Evolutionary conservation across 2,329 filamentous ascomycete genomes (phyloP).

Genomic region (Colletotrichum horii): DNA sequence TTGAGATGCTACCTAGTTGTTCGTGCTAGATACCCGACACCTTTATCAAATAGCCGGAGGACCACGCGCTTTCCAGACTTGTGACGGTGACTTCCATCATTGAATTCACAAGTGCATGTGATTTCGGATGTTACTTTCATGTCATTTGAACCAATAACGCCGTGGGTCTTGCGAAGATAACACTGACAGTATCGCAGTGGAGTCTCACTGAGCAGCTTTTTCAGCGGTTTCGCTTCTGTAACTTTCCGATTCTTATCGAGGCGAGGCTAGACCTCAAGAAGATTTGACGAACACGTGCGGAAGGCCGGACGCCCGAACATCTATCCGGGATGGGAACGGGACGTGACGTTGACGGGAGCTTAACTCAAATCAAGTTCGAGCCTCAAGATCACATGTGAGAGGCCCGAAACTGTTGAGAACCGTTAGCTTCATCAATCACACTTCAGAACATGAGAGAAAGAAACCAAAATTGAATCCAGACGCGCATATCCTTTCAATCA

Average conservation of each 20-base stretch:
- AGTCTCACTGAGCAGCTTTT: rapidly evolving
- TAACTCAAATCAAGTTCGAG: not conserved
- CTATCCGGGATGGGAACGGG: not conserved
- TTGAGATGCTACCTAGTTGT: not conserved
- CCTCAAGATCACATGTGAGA: not conserved
- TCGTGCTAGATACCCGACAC: not conserved
- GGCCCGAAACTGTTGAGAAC: not conserved
- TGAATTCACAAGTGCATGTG: not conserved
- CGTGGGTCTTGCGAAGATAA: not conserved
- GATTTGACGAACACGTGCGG: not conserved
- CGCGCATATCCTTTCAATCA: not conserved
- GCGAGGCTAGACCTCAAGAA: not conserved
- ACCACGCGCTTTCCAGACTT: not conserved
- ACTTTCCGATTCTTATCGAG: not conserved
- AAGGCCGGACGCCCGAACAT: not conserved
- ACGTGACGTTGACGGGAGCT: not conserved
- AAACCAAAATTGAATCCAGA: not conserved
- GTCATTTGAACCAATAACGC: not conserved
- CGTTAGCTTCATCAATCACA: not conserved
- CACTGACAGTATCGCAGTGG: not conserved
- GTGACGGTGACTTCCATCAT: not conserved
- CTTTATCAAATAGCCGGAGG: not conserved
- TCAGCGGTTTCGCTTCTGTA: not conserved
- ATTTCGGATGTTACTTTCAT: not conserved
- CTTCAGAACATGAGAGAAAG: not conserved